phyloP scores from a whole-genome alignment of 305 asterid species.

The Fraxinus xanthoxyloides region DNA sequence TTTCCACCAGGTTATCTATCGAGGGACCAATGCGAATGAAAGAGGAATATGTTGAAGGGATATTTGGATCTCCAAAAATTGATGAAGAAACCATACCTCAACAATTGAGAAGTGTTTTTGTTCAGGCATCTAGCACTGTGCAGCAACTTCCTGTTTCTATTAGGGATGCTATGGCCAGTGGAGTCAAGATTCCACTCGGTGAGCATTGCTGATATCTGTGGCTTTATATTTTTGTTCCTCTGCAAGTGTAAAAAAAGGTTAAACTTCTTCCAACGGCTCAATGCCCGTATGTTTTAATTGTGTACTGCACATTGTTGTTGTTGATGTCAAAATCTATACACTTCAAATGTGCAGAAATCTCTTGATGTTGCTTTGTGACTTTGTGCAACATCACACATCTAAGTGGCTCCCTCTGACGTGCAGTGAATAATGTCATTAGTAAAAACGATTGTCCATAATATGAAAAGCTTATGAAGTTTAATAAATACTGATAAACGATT shows the following conservation, averaged over 20 bases:
- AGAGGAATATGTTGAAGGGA: conserved; percentile 90
- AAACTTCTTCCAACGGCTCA: neutral
- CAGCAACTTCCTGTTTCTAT: conserved; percentile 83
- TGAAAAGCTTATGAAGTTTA: neutral
- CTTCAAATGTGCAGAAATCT: neutral
- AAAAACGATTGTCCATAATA: neutral
- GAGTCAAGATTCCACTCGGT: conserved; percentile 85
- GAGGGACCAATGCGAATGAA: conserved; percentile 97
- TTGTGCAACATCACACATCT: neutral
- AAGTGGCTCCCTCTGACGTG: neutral
- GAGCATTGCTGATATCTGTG: conserved; percentile 17
- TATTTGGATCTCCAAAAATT: conserved; percentile 75
- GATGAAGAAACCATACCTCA: conserved; percentile 73
- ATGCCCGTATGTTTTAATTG: neutral
- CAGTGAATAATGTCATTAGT: neutral
- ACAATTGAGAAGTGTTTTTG: conserved; percentile 69
- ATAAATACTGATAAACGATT: too few relatives aligned
- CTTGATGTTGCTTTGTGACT: neutral
- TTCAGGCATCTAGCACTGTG: conserved; percentile 60
- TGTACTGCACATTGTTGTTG: neutral
- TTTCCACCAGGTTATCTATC: conserved; percentile 61
- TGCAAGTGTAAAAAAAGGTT: neutral
- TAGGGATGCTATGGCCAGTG: conserved; percentile 58
- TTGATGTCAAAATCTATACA: neutral
- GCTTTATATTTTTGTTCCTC: neutral